Evolutionary conservation across 2,329 filamentous ascomycete species (phyloP), one percentile per base, ranked within the genome.

Genomic region (Microsporum ferrugineum): DNA sequence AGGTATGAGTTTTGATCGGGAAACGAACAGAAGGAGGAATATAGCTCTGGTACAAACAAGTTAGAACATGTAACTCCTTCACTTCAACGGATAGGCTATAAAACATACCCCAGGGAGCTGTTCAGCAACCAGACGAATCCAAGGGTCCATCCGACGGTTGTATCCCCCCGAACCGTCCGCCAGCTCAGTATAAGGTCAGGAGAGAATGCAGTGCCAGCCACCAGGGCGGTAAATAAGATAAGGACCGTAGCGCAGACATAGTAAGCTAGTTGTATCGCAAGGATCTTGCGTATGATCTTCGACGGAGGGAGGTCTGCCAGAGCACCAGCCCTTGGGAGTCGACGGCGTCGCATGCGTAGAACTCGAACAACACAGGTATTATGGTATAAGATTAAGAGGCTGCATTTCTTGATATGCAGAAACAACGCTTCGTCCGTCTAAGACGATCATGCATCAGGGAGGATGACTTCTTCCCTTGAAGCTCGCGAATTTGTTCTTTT

Each of bases 1-100:
- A 66, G 90, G 90, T 58, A 97, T 88, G 63, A 97, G 87, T 74
- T 97, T 97, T 56, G 88, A 94, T 64, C 94, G 89, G 23, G 87
- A 86, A 66, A 99, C 84, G 62, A 97, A 79, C 60, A 92, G 76
- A 58, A 96, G 84, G 62, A 96, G 87, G 47, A 90, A 88, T 62
- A 95, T 84, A 47, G 89, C 84, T 71, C 92, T 97, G 17, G 17
- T 23, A 3, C 23, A 38, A 23, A 56, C 14, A 38, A 31, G 14
- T 56, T 39, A 10, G 39, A 14, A n/a, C n/a, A 5, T 36, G 5
- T n/a, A 7, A 38, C 2, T 12, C 10, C 8, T 23, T 53, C 8
- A 17, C 33, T 5, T 17, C 7, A 8, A 17, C 10, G 1, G 41
- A 14, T 27, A 55, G 57, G 23, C 5, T 10, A 5, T 12, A 29